Base-by-base conservation (phyloP, 768 basidiomycete species). In the Mycena leptocephala region DNA sequence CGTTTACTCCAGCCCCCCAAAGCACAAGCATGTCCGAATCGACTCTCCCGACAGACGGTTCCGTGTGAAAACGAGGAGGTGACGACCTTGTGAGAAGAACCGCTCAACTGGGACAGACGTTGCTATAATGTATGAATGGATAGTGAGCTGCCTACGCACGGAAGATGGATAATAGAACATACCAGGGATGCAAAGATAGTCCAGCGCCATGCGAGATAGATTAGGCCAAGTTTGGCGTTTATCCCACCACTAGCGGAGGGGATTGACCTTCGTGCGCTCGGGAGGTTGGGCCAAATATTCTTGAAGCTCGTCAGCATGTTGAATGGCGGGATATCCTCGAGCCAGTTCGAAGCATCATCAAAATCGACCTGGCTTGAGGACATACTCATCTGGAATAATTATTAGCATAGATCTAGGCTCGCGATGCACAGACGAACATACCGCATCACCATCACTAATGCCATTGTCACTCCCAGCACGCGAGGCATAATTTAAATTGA, bases 311-410 rank as follows among this genome's bases (percentile, higher is more conserved):
- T 59, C 66, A 7, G 35, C 48, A 8, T 24, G 2, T 13, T 37
- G 35, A 37, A 37, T 37, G 35, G 35, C 35, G 78, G 78, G 26
- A 79, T 63, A n/a, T 28, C 48, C 39, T 63, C 39, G 24, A 37
- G 71, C 35, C 28, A 72, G 55, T 59, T 74, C n/a, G 37, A 8
- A 14, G 9, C 9, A 10, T 28, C 14, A 24, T 65, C 30, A 22
- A 24, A 65, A 30, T 62, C 61, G 5, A 41, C 26, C 11, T 22
- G 22, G 22, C 62, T 43, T 11, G 41, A 63, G 9, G 62, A 28
- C 26, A 43, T 20, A 16, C 61, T 62, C 26, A 64, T 30, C 39
- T 64, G 43, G 43, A 43, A n/a, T 48, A 14, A 64, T 30, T 4
- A 9, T 32, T 16, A 30, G 13, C 3, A 11, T 6, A 6, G 16